phyloP scores from a whole-genome alignment of 345 rosid genomes.

The Citrus reticulata region DNA sequence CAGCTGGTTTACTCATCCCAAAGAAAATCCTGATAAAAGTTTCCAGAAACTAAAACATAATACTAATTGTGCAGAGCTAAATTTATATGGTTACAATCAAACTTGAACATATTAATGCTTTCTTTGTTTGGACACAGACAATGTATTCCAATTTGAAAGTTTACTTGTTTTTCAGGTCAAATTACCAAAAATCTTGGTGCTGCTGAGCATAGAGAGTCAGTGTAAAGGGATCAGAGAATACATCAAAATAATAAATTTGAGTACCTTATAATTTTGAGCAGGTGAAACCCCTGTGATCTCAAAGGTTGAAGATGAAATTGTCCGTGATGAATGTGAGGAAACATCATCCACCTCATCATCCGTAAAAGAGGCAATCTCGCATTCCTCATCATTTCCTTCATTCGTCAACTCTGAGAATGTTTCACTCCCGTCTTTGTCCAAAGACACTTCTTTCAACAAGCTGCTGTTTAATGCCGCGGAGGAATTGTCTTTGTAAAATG shows the following conservation, averaged over 20 bases:
- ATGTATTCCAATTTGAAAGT: not conserved
- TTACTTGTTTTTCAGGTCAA: not conserved
- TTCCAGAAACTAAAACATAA: not conserved
- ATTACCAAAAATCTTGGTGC: not conserved
- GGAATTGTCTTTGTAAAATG: conserved; percentile 48
- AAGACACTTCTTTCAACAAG: conserved; percentile 36
- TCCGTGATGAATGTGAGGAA: conserved; percentile 52
- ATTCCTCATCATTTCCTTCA: conserved; percentile 50
- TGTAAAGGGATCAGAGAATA: not conserved
- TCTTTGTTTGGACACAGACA: not conserved
- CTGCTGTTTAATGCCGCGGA: conserved; percentile 22
- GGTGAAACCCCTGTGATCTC: conserved; percentile 30
- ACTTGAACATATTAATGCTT: not conserved
- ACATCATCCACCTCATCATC: conserved; percentile 72
- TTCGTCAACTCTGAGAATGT: conserved; percentile 53
- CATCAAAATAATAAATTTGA: not conserved
- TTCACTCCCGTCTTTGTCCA: conserved; percentile 55
- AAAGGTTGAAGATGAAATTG: conserved; percentile 41
- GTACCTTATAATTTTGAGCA: conserved; percentile 47
- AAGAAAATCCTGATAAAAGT: not conserved
- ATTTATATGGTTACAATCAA: not conserved
- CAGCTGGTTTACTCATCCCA: not conserved
- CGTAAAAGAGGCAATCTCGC: conserved; percentile 67
- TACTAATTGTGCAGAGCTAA: not conserved
- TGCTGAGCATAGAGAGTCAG: not conserved